Conservation (phyloP, 2,329 filamentous ascomycete genomes). For the Beauveria varroae region DNA sequence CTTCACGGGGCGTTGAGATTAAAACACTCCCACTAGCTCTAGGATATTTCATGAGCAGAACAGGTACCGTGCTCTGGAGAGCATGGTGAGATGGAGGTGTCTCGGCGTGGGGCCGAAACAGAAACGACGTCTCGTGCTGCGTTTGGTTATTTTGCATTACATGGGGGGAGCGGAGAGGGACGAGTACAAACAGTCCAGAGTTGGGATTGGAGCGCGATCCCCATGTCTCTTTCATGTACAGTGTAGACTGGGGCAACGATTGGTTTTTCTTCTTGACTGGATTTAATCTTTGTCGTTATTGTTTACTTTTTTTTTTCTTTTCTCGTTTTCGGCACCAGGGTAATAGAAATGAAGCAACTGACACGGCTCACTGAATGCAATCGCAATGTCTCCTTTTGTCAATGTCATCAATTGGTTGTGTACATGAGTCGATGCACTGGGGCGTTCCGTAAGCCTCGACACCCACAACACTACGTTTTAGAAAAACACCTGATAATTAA, state of each 20-base stretch:
- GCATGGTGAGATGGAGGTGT: background rate
- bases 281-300: background rate
- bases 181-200: background rate
- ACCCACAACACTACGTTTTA: background rate
- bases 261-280: background rate
- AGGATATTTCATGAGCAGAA: background rate
- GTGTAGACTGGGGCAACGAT: background rate
- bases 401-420: no score
- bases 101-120: background rate
- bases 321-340: slow-evolving; percentile 4
- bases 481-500: background rate
- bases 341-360: slow-evolving; percentile 4
- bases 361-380: background rate
- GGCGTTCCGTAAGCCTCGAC: no score
- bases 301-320: background rate
- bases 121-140: background rate
- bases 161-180: background rate
- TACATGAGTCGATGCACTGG: background rate
- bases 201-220: slow-evolving; percentile 3
- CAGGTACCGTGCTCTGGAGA: background rate
- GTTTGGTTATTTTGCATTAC: background rate
- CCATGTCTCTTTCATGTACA: slow-evolving; percentile 5
- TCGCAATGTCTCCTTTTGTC: background rate
- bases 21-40: background rate
- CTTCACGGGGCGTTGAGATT: no score